A percentile compares a stretch with the other conserved stretches of the same genome.
phyloP scores from a whole-genome alignment of 176 grass and related monocot genomes.

The Leersia perrieri region DNA sequence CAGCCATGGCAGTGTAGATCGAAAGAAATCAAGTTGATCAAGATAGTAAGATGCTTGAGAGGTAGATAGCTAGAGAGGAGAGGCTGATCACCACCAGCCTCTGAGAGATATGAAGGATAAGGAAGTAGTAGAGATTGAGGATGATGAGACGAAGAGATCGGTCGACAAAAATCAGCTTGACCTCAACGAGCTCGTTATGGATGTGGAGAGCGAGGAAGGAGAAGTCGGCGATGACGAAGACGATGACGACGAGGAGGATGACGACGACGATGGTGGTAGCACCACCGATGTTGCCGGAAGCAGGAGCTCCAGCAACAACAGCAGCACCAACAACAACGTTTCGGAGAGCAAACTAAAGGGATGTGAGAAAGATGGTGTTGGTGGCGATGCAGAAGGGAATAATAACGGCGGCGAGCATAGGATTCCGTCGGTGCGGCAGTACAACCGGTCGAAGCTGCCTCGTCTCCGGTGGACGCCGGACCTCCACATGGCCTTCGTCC shows the following conservation, averaged over 20 bases:
- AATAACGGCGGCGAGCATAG: constrained; percentile 23
- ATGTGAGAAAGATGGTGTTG: not conserved
- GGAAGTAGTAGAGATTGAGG: constrained; percentile 51
- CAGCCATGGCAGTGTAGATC: constrained; percentile 27
- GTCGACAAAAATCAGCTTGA: constrained; percentile 39
- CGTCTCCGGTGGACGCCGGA: constrained; percentile 90
- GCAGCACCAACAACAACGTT: constrained; percentile 39
- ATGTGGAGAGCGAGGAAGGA: constrained; percentile 38
- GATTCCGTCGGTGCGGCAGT: constrained; percentile 64
- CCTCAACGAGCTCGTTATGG: constrained; percentile 55
- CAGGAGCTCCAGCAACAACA: constrained; percentile 60
- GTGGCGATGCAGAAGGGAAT: constrained; percentile 25
- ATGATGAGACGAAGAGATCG: constrained; percentile 24
- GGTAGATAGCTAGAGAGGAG: constrained; percentile 23
- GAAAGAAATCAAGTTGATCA: constrained; percentile 1
- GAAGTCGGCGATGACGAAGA: constrained; percentile 32
- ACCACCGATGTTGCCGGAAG: constrained; percentile 43
- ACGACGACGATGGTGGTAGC: constrained; percentile 38
- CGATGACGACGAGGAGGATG: not conserved
- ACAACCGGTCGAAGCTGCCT: constrained; percentile 82
- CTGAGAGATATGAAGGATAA: constrained; percentile 39
- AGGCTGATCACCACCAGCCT: not conserved
- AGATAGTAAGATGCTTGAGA: constrained; percentile 8
- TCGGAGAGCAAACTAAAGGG: constrained; percentile 20
- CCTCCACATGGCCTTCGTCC: constrained; percentile 88